Evolutionary conservation across 2,329 filamentous ascomycete genomes (phyloP), one percentile per base, ranked within the genome.

Genomic region (Cladosporium sp.): DNA sequence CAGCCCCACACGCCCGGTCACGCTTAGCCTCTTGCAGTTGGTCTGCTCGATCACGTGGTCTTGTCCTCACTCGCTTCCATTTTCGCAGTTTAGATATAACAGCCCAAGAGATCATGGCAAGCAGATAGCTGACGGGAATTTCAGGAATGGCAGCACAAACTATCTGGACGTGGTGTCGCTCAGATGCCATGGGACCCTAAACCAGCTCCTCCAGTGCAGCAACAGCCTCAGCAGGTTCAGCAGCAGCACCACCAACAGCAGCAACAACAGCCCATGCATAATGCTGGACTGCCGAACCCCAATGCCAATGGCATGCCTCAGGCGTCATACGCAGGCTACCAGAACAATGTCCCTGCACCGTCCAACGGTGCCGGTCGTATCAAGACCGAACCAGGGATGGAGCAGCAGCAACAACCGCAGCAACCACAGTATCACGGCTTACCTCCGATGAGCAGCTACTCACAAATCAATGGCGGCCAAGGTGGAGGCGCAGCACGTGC

Each of bases 141-240:
- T 53, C 71, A 97, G 92, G 90, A 87, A 77, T 99, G 94, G 94
- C 92, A 97, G 79, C 82, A 87, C 67, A 97, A 95, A 75, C 82
- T 99, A 35, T 89, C 92, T 1, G 85, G 86, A 65, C 85, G 95
- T 64, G 85, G 88, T 64, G 88, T 97, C 61, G 94, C 94, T 59
- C 80, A 84, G 58, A 97, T 97, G 72, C 93, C 94, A 10, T 99
- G 94, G 94, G 94, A 99, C 71, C 93, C 94, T 42, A 87, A 89
- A 70, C 87, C 88, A 50, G 86, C 89, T 53, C 82, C 83, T 52
- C 78, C 67, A 8, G 52, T 36, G n/a, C 48, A 22, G 39, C 52
- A 45, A 24, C 52, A 47, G 19, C 52, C 28, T 19, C 52, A 36
- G 15, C 40, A 47, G 25, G 39, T 47, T 32, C 50, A 53, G 13